Percentiles rank a stretch among this genome's conserved stretches.
phyloP scores from a whole-genome alignment of 177 flowering plant genomes.

The Tripterygium wilfordii region DNA sequence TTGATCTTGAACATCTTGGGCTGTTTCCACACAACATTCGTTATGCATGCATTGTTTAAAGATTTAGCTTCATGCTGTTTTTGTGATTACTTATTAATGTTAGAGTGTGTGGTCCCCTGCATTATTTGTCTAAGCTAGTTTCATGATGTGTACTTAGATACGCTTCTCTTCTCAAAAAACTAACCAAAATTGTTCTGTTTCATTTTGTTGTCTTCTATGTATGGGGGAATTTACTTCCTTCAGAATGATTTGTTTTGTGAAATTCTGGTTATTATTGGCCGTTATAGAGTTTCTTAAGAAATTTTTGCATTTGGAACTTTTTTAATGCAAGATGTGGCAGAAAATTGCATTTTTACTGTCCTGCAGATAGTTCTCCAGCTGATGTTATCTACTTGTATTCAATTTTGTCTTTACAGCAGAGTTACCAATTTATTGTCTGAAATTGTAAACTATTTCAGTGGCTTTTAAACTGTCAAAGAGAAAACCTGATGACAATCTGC shows the following conservation, averaged over 20 bases:
- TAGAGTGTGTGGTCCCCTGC: no score
- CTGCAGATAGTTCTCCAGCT: not conserved
- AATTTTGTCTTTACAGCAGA: slow-evolving; percentile 10
- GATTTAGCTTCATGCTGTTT: no score
- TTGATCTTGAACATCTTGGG: no score
- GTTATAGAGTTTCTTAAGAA: not conserved
- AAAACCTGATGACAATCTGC: slow-evolving; percentile 84
- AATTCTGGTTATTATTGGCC: not conserved
- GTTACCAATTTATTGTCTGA: slow-evolving; percentile 17
- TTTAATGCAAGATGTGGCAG: not conserved
- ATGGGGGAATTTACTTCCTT: not conserved
- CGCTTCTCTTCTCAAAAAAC: no score
- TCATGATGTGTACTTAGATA: no score
- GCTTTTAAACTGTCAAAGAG: slow-evolving; percentile 88
- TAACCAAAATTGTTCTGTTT: no score
- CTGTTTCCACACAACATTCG: no score
- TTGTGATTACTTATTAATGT: no score
- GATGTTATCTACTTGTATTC: slow-evolving; percentile 2
- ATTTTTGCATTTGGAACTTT: not conserved
- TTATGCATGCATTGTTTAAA: no score
- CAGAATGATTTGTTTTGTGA: not conserved
- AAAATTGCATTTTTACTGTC: not conserved
- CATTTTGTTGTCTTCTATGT: not conserved
- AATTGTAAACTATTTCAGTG: slow-evolving; percentile 60
- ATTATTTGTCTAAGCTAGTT: no score